These are phyloP conservation scores for Cyclotella cryptica DNA, from an alignment of 108 stramenopile species.

Conservation along the genomic window DNA sequence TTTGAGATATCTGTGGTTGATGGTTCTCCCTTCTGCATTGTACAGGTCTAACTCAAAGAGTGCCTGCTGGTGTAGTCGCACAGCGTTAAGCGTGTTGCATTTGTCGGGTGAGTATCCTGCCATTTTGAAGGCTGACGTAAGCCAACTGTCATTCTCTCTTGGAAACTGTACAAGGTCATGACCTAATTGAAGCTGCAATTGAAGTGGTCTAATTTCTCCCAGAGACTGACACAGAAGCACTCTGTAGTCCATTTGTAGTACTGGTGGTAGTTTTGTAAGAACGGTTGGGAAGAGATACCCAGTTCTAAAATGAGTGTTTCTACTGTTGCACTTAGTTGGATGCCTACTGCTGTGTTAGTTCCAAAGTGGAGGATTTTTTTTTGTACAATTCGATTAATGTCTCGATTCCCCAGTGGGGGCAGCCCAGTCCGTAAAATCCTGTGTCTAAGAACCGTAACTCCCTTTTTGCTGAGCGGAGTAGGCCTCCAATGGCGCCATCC, in stretches of 20 bases:
- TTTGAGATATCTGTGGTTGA: slow-evolving; percentile 21
- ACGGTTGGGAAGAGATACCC: slow-evolving; percentile 11
- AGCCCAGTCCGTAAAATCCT: slow-evolving; percentile 13
- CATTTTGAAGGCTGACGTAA: slow-evolving; percentile 1
- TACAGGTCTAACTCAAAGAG: slow-evolving; percentile 20
- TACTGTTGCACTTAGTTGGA: not conserved
- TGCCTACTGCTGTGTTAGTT: not conserved
- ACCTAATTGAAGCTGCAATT: not conserved
- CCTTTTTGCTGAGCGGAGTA: not conserved
- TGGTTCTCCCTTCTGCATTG: not conserved
- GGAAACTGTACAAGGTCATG: not conserved
- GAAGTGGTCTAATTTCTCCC: too few species aligned
- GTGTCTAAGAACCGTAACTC: not conserved
- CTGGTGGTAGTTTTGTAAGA: not conserved
- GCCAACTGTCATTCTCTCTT: slow-evolving; percentile 11
- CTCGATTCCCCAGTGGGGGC: not conserved
- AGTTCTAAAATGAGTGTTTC: not conserved
- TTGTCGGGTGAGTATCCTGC: not conserved
- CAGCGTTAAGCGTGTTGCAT: slow-evolving; percentile 6
- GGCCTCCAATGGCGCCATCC: not conserved
- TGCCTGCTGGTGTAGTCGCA: slow-evolving; percentile 26
- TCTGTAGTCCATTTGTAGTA: not conserved
- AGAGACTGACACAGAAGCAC: slow-evolving; percentile 1
- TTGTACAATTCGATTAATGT: too few species aligned
- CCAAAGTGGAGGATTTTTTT: slow-evolving; percentile 11